Evolutionary conservation across 345 rosid species (phyloP).

Genomic region (Alliaria petiolata): DNA sequence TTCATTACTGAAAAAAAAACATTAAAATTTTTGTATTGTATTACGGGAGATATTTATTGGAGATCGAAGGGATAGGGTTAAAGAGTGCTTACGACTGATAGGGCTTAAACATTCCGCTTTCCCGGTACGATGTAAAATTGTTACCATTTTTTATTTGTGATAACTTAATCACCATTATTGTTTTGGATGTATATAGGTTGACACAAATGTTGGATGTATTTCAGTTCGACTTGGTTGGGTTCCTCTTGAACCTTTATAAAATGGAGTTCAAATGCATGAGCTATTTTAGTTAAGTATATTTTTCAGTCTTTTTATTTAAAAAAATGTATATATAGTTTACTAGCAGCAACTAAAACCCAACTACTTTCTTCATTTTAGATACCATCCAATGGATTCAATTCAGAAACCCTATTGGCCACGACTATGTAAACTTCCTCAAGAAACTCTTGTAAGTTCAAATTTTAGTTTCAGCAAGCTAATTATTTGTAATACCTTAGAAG

Average conservation of each 20-base stretch:
- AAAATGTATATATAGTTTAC: neutral
- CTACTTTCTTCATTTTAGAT: conserved; percentile 30
- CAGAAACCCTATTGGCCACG: conserved; percentile 73
- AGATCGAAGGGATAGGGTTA: conserved; percentile 51
- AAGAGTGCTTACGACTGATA: conserved; percentile 67
- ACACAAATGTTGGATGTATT: conserved; percentile 67
- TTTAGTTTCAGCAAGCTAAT: neutral
- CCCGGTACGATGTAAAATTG: conserved; percentile 41
- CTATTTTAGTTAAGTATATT: conserved; percentile 42
- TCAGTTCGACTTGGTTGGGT: conserved; percentile 81
- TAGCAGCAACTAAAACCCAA: neutral
- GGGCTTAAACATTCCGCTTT: conserved; percentile 54
- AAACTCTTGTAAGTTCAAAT: conserved; percentile 44
- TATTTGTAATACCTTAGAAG: neutral
- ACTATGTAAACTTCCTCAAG: conserved; percentile 43
- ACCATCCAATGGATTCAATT: conserved; percentile 56
- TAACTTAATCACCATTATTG: neutral
- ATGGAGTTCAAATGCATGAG: conserved; percentile 54
- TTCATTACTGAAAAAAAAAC: neutral
- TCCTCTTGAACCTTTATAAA: conserved; percentile 60
- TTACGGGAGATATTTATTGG: conserved; percentile 49
- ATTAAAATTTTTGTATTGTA: neutral
- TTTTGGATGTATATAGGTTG: conserved; percentile 43
- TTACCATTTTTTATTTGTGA: neutral
- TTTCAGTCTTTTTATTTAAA: neutral